Base-by-base conservation (phyloP, 768 basidiomycete species). In the Podaxis sp. region DNA sequence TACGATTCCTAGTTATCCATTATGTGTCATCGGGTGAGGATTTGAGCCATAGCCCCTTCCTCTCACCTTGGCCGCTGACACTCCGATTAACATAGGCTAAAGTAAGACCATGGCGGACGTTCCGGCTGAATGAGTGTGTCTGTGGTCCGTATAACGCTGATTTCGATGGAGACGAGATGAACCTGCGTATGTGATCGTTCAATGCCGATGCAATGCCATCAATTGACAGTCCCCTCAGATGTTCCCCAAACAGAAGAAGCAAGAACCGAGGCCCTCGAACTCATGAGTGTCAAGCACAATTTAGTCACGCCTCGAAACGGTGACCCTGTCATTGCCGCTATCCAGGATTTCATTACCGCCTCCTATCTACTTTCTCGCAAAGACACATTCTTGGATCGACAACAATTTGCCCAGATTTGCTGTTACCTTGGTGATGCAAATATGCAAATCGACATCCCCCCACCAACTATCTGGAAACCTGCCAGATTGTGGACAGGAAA, bases 131-230 rank as follows among this genome's bases (percentile, higher is more conserved):
- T 69, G 97, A 99, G 72, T 99, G 97, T 84, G 97, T 98, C 7
- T 99, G 97, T 74, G 95, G 93, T 50, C 97, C 97, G 6, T 98
- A 98, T 76, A 98, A 98, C 70, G 97, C 97, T 52, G 97, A 99
- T 79, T 99, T 99, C 65, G 97, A 99, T 71, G 97, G 97, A 63
- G 97, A 99, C 71, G 97, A 99, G 73, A 99, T 99, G 97, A 99
- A 99, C 75, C 78, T 99, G 68, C 97, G 96, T 95, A 68, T 68
- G 92, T 71, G 6, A 28, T 27, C 3, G 54, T 14, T 62, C 13
- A 38, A n/a, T 23, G 23, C 14, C 13, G 2, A 28, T 3, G 1
- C 7, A 5, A 25, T 35, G 25, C 16, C 50, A 28, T 27, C 55
- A 16, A 23, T 32, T 38, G 14, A 51, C 6, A 21, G 16, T 35